A percentile compares a stretch with the other conserved stretches of the same genome.
phyloP scores from a whole-genome alignment of 129 eudicot genomes.

The Pseudognaphalium luteoalbum region DNA sequence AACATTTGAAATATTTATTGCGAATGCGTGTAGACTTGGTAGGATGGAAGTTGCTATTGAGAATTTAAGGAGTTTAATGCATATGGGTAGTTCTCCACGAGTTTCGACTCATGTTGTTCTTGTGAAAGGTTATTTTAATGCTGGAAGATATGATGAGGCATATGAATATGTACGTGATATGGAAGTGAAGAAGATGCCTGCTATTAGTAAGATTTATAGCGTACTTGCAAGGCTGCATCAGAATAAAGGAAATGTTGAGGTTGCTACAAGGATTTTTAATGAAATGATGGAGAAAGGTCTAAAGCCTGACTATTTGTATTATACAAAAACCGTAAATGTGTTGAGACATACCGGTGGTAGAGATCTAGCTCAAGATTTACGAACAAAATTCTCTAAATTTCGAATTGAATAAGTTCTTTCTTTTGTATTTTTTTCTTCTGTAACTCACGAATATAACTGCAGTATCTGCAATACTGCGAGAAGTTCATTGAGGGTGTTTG shows the following conservation, averaged over 20 bases:
- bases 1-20: constrained; percentile 61
- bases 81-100: constrained; percentile 48
- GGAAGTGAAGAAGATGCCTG: constrained; percentile 31
- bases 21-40: constrained; percentile 45
- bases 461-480: background rate
- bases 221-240: constrained; percentile 57
- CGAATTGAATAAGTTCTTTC: constrained; percentile 16
- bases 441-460: constrained; percentile 12
- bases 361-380: constrained; percentile 49
- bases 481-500: constrained; percentile 18
- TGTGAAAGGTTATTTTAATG: constrained; percentile 48
- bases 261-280: constrained; percentile 47
- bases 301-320: constrained; percentile 52
- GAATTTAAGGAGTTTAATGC: constrained; percentile 39
- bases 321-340: constrained; percentile 36
- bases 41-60: constrained; percentile 43
- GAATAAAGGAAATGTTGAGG: constrained; percentile 46
- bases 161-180: constrained; percentile 43
- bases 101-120: constrained; percentile 53
- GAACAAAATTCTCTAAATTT: constrained; percentile 43
- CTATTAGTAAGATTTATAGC: constrained; percentile 49
- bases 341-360: constrained; percentile 39
- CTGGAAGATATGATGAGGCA: constrained; percentile 54
- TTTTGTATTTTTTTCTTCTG: background rate
- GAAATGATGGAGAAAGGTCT: constrained; percentile 80